Percentiles rank a stretch among this genome's conserved stretches.
Conservation (phyloP, 768 basidiomycete species). For the Daedalea quercina region DNA sequence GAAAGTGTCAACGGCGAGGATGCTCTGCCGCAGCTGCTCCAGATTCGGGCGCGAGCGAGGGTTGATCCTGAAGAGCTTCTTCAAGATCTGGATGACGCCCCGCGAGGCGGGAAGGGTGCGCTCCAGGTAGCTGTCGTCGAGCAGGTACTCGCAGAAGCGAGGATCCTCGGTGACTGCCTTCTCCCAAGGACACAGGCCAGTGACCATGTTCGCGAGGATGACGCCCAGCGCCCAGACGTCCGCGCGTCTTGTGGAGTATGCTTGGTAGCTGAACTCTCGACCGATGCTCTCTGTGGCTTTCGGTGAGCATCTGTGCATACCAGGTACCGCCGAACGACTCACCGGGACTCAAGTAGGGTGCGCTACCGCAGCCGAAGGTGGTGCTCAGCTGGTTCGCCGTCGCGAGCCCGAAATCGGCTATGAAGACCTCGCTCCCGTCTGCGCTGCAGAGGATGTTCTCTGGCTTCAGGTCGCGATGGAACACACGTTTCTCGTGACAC, state of each 20-base stretch:
- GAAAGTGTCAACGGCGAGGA: slow-evolving; percentile 55
- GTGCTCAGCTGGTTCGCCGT: slow-evolving; percentile 11
- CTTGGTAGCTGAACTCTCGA: neutral
- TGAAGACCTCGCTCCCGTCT: slow-evolving; percentile 31
- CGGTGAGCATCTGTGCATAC: neutral
- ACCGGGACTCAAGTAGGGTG: slow-evolving; percentile 22
- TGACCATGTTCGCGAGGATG: slow-evolving; percentile 42
- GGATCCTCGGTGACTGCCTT: slow-evolving; percentile 41
- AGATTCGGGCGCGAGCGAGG: slow-evolving; percentile 56
- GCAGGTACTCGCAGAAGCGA: slow-evolving; percentile 38
- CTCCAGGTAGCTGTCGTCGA: slow-evolving; percentile 48
- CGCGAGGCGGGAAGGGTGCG: slow-evolving; percentile 43
- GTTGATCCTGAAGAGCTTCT: slow-evolving; percentile 56
- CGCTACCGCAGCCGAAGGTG: slow-evolving; percentile 18
- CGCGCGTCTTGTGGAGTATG: slow-evolving; percentile 24
- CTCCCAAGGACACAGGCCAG: slow-evolving; percentile 45
- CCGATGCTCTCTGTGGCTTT: slow-evolving; percentile 14
- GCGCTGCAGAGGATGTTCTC: slow-evolving; percentile 39
- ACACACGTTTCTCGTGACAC: slow-evolving; percentile 40
- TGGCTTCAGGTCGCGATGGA: slow-evolving; percentile 52
- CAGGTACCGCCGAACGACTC: neutral
- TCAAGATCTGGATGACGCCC: slow-evolving; percentile 39
- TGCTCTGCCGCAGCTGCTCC: slow-evolving; percentile 46
- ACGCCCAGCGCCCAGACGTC: slow-evolving; percentile 27
- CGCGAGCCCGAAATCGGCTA: slow-evolving; percentile 37